Base-by-base conservation (phyloP, 2,329 filamentous ascomycete species). In the Colletotrichum coccodes region DNA sequence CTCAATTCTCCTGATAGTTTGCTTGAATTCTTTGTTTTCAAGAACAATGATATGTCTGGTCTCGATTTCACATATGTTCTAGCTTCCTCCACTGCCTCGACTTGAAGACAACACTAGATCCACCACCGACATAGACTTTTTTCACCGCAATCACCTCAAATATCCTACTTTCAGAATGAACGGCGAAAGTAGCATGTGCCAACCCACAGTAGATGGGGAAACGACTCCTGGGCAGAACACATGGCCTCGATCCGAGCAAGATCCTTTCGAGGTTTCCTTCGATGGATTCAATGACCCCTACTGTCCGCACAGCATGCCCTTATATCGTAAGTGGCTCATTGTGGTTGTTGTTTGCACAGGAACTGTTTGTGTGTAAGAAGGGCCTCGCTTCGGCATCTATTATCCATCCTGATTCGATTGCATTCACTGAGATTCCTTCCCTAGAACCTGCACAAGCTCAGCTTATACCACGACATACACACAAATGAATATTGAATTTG, bases 381-480 rank as follows among this genome's bases (percentile, higher is more conserved):
- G 11, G 26, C 8, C 5, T 1, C 21, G 21, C 44, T n/a, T 14
- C 14, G 44, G 21, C 4, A 23, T 47, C 44, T 46, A 46, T 6
- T 26, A 11, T 26, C 34, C 34, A 23, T 47, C 14, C 44, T 47
- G 44, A 47, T 47, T 1, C 21, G 26, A 50, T 46, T 16, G 62
- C 16, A 36, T 28, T n/a, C n/a, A n/a, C n/a, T n/a, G n/a, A n/a
- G n/a, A n/a, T n/a, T n/a, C n/a, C n/a, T n/a, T n/a, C n/a, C n/a
- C n/a, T n/a, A 94, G 92, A 56, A 97, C 94, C 12, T 94, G 91
- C 77, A 89, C 92, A 1, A 95, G 92, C 56, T 96, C 94, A 11
- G 89, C 97, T 73, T 97, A 97, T 79, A 95, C 94, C 0, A 89
- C 89, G 12, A 96, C 93, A 0, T 98, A 97, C 78, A 77, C 75